phyloP scores from a whole-genome alignment of 1,284 basidiomycete species.

The Neolentinus lepideus region DNA sequence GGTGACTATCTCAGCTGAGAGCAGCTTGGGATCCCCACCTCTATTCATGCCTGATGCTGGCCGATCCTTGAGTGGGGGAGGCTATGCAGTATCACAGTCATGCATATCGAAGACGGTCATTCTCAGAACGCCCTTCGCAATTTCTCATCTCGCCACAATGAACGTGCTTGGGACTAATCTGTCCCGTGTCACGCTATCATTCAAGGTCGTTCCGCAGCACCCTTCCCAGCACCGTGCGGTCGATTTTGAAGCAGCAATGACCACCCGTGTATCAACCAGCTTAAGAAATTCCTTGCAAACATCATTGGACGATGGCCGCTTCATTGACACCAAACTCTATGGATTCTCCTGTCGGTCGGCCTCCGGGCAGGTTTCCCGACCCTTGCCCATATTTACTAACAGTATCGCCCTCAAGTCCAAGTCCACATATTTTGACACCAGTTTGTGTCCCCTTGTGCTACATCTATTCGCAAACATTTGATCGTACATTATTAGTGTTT shows the following conservation, averaged over 20 bases:
- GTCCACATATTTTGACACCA: conserved; percentile 8
- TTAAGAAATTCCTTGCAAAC: not conserved
- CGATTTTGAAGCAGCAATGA: not conserved
- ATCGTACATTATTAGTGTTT: conserved; percentile 1
- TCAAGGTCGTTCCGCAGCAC: not conserved
- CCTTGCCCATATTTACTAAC: conserved; percentile 5
- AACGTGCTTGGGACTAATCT: not conserved
- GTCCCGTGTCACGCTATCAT: not conserved
- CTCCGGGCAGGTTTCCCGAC: not conserved
- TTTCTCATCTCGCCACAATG: not conserved
- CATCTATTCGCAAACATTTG: not conserved
- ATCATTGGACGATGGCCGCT: not conserved
- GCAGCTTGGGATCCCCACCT: not conserved
- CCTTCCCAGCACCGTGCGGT: not conserved
- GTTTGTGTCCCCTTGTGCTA: conserved; percentile 4
- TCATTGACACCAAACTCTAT: conserved; percentile 3
- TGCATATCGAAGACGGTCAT: not conserved
- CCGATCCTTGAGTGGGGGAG: not conserved
- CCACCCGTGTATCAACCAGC: not conserved
- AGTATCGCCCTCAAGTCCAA: conserved; percentile 7
- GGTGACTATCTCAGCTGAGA: not conserved
- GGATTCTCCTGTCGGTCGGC: not conserved
- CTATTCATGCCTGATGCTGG: not conserved
- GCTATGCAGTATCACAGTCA: not conserved
- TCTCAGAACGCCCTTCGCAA: not conserved